A percentile compares a stretch with the other conserved stretches of the same genome.
These are phyloP conservation scores for Jaltomata sinuosa DNA, from an alignment of 257 asterid species.

Conservation along the genomic window DNA sequence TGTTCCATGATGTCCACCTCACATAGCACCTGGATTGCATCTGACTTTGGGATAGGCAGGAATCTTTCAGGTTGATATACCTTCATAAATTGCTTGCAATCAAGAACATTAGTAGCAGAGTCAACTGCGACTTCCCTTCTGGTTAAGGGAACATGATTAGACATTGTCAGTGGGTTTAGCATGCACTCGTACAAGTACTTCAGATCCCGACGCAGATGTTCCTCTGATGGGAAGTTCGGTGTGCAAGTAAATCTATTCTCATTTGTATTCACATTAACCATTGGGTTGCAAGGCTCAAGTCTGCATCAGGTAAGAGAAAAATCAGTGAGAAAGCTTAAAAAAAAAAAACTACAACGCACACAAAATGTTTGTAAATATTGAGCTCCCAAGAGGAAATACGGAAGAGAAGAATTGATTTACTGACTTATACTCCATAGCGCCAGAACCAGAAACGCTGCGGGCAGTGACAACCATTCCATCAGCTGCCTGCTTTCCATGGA, in stretches of 20 bases:
- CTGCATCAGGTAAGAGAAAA: slow-evolving; percentile 26
- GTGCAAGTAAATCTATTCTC: slow-evolving; percentile 6
- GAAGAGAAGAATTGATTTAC: neutral
- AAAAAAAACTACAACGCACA: neutral
- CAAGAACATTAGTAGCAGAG: slow-evolving; percentile 57
- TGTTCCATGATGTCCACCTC: slow-evolving; percentile 72
- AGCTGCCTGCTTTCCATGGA: slow-evolving; percentile 69
- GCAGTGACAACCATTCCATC: slow-evolving; percentile 66
- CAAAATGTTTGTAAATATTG: neutral
- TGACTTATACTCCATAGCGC: slow-evolving; percentile 84
- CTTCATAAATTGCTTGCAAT: slow-evolving; percentile 88
- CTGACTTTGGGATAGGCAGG: slow-evolving; percentile 20
- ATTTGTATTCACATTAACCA: slow-evolving; percentile 12
- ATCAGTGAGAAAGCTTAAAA: neutral
- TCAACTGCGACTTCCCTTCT: slow-evolving; percentile 31
- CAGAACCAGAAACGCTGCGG: slow-evolving; percentile 57
- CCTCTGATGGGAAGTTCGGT: slow-evolving; percentile 44
- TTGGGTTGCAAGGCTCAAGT: slow-evolving; percentile 62
- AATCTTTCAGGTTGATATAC: slow-evolving; percentile 49
- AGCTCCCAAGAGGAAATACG: neutral
- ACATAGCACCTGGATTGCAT: slow-evolving; percentile 52
- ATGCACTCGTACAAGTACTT: slow-evolving; percentile 57
- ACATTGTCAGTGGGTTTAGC: slow-evolving; percentile 62
- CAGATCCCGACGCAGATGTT: slow-evolving; percentile 58
- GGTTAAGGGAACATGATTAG: slow-evolving; percentile 27